Evolutionary conservation across 1,284 basidiomycete species (phyloP), one percentile per base, ranked within the genome.

Genomic region (Malassezia pachydermatis): DNA sequence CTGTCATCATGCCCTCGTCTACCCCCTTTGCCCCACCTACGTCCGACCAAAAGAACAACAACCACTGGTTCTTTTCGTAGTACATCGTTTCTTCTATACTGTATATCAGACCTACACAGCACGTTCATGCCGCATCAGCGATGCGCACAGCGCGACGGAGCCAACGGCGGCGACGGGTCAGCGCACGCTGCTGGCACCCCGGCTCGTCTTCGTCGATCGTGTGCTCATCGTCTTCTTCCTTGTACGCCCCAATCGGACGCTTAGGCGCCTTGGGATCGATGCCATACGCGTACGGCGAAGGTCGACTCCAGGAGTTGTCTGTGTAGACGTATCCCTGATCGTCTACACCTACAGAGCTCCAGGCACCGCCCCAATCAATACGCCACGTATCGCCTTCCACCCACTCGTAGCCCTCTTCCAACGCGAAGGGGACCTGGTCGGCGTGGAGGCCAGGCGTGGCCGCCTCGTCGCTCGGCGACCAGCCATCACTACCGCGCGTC

Each of bases 321-420:
- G 68, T 70, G 49, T 70, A 71, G 13, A 68, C 60, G 48, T 59
- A 71, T 9, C 68, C 68, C 16, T 65, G 50, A 20, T 59, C 55
- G 32, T 71, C 68, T 17, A 60, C 67, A 22, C 65, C 67, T 6
- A 68, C 62, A 5, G 56, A 42, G 14, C 65, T 65, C 68, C 68
- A 71, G 24, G 46, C 45, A 1, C 67, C 68, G 9, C 62, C 57
- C 63, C 64, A 70, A 43, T 71, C 68, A 47, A 71, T 70, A n/a
- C 68, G 52, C 68, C 68, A 71, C 5, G 63, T 61, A 20, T 71
- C 68, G 16, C 62, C 64, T 2, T 62, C 53, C 19, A 71, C 37
- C 65, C 65, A 71, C 30, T 55, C 56, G 60, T 66, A 71, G 11
- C 68, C 68, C 5, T 54, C 47, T 14, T 66, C 65, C 17, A 64